phyloP scores from a whole-genome alignment of 768 basidiomycete genomes.

The Gymnopilus junonius region DNA sequence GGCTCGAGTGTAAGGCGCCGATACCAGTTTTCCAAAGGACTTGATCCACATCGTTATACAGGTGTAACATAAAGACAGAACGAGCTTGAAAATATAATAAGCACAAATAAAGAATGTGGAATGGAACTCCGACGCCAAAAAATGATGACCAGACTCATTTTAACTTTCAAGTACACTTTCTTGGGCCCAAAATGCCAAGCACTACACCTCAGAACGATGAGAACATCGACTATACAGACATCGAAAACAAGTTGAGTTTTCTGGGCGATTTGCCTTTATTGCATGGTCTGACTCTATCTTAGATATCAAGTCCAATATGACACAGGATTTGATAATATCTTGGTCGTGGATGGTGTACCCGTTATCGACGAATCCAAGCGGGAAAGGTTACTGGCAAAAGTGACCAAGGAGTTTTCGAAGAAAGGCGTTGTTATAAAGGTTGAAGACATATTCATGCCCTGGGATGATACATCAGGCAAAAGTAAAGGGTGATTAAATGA shows the following conservation, averaged over 20 bases:
- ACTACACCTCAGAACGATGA: conserved; percentile 51
- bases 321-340: conserved; percentile 86
- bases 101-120: conserved; percentile 3
- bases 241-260: conserved; percentile 76
- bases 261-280: neutral
- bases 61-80: too few species aligned
- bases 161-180: conserved; percentile 4
- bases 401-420: conserved; percentile 82
- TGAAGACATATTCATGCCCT: conserved; percentile 85
- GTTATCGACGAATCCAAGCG: conserved; percentile 86
- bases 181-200: conserved; percentile 47
- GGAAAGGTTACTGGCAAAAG: conserved; percentile 78
- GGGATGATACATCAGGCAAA: conserved; percentile 81
- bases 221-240: conserved; percentile 86
- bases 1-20: too few species aligned
- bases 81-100: neutral
- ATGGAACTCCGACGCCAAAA: conserved; percentile 24
- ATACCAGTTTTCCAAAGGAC: too few species aligned
- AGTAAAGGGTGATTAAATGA: conserved; percentile 81
- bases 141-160: conserved; percentile 19
- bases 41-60: too few species aligned
- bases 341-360: conserved; percentile 93
- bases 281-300: neutral
- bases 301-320: conserved; percentile 89
- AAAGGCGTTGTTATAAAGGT: conserved; percentile 79